Conservation (phyloP, 2,329 filamentous ascomycete species). For the Fusarium acutatum region DNA sequence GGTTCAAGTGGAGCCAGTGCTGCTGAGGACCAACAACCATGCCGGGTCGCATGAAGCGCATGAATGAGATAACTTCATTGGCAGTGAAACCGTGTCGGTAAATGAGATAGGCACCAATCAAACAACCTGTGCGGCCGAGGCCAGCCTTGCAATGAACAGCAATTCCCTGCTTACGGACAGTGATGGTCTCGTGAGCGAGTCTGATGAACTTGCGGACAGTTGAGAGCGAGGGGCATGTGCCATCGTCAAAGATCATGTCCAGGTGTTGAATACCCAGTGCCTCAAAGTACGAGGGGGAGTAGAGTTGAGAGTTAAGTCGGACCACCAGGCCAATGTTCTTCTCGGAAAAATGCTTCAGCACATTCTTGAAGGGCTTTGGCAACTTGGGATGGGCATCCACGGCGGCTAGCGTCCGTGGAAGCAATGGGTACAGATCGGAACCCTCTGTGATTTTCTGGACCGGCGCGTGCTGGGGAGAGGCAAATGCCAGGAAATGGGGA, state of each 20-base stretch:
- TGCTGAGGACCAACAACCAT: slow-evolving; percentile 99
- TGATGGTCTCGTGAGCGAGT: slow-evolving; percentile 93
- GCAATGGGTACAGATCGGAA: slow-evolving; percentile 75
- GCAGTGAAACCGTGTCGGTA: slow-evolving; percentile 97
- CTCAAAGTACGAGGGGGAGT: slow-evolving; percentile 97
- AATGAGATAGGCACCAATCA: slow-evolving; percentile 97
- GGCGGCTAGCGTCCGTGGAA: slow-evolving; percentile 80
- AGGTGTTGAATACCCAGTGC: slow-evolving; percentile 93
- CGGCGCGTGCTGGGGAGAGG: slow-evolving; percentile 87
- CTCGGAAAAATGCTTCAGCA: slow-evolving; percentile 86
- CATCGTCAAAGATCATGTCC: slow-evolving; percentile 99
- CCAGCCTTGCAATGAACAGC: slow-evolving; percentile 99
- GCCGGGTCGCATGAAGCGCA: slow-evolving; percentile 98
- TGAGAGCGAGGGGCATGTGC: slow-evolving; percentile 88
- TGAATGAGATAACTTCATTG: slow-evolving; percentile 96
- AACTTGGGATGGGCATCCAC: slow-evolving; percentile 76
- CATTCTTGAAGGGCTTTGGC: slow-evolving; percentile 92
- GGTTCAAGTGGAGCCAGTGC: slow-evolving; percentile 98
- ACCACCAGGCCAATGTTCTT: slow-evolving; percentile 93
- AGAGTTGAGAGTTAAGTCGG: slow-evolving; percentile 92
- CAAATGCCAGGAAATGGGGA: slow-evolving; percentile 93
- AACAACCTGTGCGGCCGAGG: slow-evolving; percentile 90
- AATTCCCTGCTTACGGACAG: slow-evolving; percentile 87
- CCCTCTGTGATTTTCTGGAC: slow-evolving; percentile 75
- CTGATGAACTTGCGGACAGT: slow-evolving; percentile 96